These are phyloP conservation scores for Inonotus hispidus DNA, from an alignment of 1,284 basidiomycete genomes.

Conservation along the genomic window DNA sequence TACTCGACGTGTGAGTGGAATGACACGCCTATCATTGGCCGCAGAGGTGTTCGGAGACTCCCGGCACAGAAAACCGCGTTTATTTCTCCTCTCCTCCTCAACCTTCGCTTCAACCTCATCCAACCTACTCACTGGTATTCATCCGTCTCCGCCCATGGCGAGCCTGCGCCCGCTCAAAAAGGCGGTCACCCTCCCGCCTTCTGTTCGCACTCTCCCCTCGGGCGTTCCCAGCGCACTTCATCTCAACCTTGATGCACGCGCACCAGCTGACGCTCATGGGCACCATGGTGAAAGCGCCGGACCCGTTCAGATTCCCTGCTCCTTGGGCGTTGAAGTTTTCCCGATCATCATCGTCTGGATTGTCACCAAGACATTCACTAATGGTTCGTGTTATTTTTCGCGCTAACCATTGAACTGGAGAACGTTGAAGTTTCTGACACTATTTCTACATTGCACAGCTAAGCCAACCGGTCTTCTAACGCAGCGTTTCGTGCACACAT, in stretches of 20 bases:
- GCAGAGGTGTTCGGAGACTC: neutral
- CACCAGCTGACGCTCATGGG: constrained; percentile 50
- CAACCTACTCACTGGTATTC: neutral
- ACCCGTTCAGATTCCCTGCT: constrained; percentile 65
- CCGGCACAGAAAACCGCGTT: neutral
- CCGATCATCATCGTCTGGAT: constrained; percentile 42
- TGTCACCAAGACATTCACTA: constrained; percentile 64
- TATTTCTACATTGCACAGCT: constrained; percentile 30
- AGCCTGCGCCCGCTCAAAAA: constrained; percentile 68
- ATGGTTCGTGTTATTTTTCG: constrained; percentile 41
- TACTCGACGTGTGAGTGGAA: neutral
- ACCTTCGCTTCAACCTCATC: constrained; percentile 11
- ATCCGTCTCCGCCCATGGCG: constrained; percentile 43
- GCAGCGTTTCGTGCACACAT: constrained; percentile 72
- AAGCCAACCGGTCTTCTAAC: constrained; percentile 51
- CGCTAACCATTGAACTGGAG: constrained; percentile 1
- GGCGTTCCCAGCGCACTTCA: constrained; percentile 67
- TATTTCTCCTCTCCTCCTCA: neutral
- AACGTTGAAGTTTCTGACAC: constrained; percentile 11
- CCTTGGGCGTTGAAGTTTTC: constrained; percentile 59
- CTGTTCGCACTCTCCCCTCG: constrained; percentile 69
- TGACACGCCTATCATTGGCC: constrained; percentile 14
- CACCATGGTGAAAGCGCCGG: constrained; percentile 45
- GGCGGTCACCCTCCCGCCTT: constrained; percentile 78
- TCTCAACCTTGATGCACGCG: constrained; percentile 64